These are phyloP conservation scores for Lyophyllum shimeji DNA, from an alignment of 768 basidiomycete species.

Conservation along the genomic window DNA sequence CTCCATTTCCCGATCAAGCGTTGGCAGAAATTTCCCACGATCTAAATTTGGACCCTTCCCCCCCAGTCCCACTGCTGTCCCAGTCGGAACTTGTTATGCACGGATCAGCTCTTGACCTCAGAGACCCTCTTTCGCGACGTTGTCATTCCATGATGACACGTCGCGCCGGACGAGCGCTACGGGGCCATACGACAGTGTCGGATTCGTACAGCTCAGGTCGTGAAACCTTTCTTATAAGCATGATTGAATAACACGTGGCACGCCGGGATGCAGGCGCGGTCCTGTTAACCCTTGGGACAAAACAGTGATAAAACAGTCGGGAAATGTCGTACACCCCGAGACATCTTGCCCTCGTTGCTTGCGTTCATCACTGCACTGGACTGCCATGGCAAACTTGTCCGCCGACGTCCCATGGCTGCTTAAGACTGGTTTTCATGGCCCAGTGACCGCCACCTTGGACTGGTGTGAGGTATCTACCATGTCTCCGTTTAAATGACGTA, in stretches of 20 bases:
- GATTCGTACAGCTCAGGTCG: neutral
- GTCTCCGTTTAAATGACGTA: neutral
- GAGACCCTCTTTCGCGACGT: neutral
- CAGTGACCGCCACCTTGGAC: conserved; percentile 67
- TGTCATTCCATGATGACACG: neutral
- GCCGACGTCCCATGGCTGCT: conserved; percentile 33
- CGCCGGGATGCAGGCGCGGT: neutral
- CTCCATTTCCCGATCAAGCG: conserved; percentile 2
- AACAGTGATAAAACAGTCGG: too few relatives aligned
- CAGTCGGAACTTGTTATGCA: neutral
- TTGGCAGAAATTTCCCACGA: neutral
- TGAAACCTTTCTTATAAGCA: conserved; percentile 10
- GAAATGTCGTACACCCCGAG: conserved; percentile 1
- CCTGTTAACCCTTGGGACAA: neutral
- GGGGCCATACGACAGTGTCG: neutral
- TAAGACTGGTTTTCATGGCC: conserved; percentile 54
- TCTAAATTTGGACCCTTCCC: neutral
- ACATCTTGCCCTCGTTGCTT: neutral
- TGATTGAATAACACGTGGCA: conserved; percentile 9
- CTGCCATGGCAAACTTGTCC: conserved; percentile 35
- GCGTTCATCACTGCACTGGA: neutral
- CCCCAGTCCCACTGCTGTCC: neutral
- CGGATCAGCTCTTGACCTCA: neutral
- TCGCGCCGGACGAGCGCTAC: too few relatives aligned
- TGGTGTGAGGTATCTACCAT: conserved; percentile 64